These are phyloP conservation scores for Aspergillus hancockii DNA, from an alignment of 495 filamentous ascomycete species.

Conservation along the genomic window DNA sequence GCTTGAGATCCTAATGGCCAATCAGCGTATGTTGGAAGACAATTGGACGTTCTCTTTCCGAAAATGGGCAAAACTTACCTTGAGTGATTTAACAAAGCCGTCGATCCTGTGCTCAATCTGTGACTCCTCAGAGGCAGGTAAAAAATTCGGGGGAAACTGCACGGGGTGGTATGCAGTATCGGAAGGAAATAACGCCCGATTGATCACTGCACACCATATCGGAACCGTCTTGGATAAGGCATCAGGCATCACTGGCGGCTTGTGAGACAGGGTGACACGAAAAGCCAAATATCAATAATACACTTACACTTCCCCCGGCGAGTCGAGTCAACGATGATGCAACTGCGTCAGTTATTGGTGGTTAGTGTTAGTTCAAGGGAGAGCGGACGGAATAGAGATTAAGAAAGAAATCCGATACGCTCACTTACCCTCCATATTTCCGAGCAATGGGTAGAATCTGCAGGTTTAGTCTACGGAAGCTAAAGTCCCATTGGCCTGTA, in stretches of 20 bases:
- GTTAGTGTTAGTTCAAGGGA: constrained; percentile 5
- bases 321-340: constrained; percentile 95
- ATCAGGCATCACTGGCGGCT: constrained; percentile 75
- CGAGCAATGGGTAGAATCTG: constrained; percentile 67
- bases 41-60: not conserved
- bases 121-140: constrained; percentile 73
- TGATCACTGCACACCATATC: constrained; percentile 87
- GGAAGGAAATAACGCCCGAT: constrained; percentile 73
- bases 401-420: constrained; percentile 12
- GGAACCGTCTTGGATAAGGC: constrained; percentile 91
- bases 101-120: constrained; percentile 72
- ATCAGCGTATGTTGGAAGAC: constrained; percentile 14
- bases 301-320: constrained; percentile 78
- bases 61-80: constrained; percentile 33
- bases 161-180: constrained; percentile 50
- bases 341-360: constrained; percentile 49
- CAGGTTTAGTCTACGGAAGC: constrained; percentile 78
- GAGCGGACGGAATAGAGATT: constrained; percentile 1
- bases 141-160: constrained; percentile 62
- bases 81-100: constrained; percentile 63
- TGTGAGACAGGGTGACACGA: constrained; percentile 21
- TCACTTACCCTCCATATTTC: constrained; percentile 62
- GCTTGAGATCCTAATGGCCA: constrained; percentile 41
- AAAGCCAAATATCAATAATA: constrained; percentile 8
- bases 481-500: constrained; percentile 85